These are phyloP conservation scores for Teunomyces gatunensis DNA, from an alignment of 805 yeast genomes.

Conservation along the genomic window DNA sequence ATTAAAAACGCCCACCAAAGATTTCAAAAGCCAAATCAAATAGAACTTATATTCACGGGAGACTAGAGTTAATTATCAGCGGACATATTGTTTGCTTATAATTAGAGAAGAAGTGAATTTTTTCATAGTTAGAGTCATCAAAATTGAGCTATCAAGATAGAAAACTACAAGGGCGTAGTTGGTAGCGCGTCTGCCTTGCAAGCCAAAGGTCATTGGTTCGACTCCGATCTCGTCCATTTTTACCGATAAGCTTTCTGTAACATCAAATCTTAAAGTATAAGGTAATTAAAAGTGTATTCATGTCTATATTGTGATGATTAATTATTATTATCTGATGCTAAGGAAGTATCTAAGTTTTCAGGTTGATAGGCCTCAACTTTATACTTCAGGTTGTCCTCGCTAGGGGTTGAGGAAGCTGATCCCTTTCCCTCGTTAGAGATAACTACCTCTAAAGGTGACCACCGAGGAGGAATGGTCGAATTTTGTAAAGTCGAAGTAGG, in stretches of 20 bases:
- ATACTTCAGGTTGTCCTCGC: not conserved
- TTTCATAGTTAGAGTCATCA: not conserved
- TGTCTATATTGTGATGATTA: not conserved
- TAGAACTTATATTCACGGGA: no score
- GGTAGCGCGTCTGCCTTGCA: slow-evolving; percentile 83
- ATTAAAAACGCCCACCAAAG: no score
- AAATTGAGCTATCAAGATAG: not conserved
- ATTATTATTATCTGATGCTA: not conserved
- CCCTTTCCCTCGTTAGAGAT: not conserved
- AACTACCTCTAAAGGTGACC: not conserved
- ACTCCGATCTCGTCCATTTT: slow-evolving; percentile 69
- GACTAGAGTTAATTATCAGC: no score
- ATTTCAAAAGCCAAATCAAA: no score
- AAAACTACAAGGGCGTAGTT: slow-evolving; percentile 58
- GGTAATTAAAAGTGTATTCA: not conserved
- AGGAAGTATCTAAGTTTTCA: not conserved
- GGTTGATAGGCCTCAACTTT: not conserved
- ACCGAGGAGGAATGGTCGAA: not conserved
- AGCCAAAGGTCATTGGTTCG: slow-evolving; percentile 78
- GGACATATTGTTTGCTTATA: no score
- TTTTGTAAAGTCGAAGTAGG: not conserved
- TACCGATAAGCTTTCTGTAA: no score
- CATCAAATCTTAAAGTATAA: no score
- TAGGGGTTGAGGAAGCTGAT: not conserved
- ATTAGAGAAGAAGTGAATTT: no score